These are phyloP conservation scores for Hibiscus syriacus DNA, from an alignment of 345 rosid species.

Conservation along the genomic window DNA sequence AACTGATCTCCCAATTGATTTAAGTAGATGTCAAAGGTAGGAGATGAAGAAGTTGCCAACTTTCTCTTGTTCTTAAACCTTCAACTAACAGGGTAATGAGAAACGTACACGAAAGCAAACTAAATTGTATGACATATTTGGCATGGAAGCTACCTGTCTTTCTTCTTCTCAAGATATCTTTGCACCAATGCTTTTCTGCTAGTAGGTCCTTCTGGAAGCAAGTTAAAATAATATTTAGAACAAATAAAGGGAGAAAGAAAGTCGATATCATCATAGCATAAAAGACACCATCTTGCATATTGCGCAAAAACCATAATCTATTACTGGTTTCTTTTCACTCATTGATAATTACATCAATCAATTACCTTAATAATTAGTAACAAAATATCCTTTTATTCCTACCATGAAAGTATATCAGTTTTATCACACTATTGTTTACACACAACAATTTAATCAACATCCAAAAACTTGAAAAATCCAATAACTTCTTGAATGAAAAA, in stretches of 20 bases:
- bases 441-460: neutral
- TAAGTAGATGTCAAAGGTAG: constrained; percentile 20
- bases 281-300: neutral
- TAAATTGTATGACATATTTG: neutral
- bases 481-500: neutral
- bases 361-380: neutral
- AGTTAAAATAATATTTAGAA: neutral
- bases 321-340: neutral
- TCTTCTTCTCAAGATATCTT: constrained; percentile 14
- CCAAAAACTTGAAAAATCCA: neutral
- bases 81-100: constrained; percentile 45
- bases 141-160: constrained; percentile 15
- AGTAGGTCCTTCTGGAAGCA: constrained; percentile 8
- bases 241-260: neutral
- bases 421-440: neutral
- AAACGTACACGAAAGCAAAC: constrained; percentile 3
- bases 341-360: neutral
- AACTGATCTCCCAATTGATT: constrained; percentile 24
- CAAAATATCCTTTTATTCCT: neutral
- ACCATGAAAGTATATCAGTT: neutral
- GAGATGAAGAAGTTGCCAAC: constrained; percentile 22
- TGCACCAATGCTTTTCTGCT: constrained; percentile 16
- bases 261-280: neutral
- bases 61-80: constrained; percentile 44
- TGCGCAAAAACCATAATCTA: neutral